phyloP scores from a whole-genome alignment of 352 stramenopile genomes.

The Aphanomyces euteiches region DNA sequence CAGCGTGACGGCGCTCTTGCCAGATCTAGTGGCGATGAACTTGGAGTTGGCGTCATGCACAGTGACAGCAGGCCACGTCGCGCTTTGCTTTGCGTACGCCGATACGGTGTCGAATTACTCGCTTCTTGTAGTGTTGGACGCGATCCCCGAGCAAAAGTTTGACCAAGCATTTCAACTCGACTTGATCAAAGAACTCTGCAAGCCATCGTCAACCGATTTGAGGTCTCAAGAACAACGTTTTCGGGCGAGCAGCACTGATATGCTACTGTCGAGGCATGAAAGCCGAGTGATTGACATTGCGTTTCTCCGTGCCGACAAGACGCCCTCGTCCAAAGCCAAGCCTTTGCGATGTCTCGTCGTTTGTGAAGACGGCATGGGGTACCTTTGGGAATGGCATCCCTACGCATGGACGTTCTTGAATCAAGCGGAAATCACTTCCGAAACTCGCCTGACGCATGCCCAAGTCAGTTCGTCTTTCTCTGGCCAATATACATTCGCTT shows the following conservation, averaged over 20 bases:
- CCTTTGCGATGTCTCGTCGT: conserved; percentile 68
- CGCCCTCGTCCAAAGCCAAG: background rate
- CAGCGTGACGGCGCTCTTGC: conserved; percentile 15
- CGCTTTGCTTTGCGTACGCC: conserved; percentile 12
- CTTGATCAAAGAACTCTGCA: conserved; percentile 10
- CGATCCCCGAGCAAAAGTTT: conserved; percentile 28
- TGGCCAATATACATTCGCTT: conserved; percentile 50
- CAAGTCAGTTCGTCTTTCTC: conserved; percentile 36
- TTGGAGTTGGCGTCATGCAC: conserved; percentile 3
- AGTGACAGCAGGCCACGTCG: conserved; percentile 14
- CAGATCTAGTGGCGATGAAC: conserved; percentile 20
- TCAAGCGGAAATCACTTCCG: conserved; percentile 71
- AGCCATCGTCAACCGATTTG: conserved; percentile 4
- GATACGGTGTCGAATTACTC: conserved; percentile 11
- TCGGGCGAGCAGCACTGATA: conserved; percentile 19
- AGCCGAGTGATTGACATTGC: conserved; percentile 11
- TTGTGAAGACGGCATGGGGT: conserved; percentile 71
- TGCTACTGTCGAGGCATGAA: conserved; percentile 17
- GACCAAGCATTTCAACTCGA: conserved; percentile 29
- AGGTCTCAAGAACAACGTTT: conserved; percentile 6
- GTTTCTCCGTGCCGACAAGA: conserved; percentile 5
- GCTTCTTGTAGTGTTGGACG: conserved; percentile 19
- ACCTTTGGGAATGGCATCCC: conserved; percentile 85
- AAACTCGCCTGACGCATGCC: conserved; percentile 28
- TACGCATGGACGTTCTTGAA: conserved; percentile 82